These are phyloP conservation scores for Cryptococcus sp. DNA, from an alignment of 1,284 basidiomycete genomes.

Conservation along the genomic window DNA sequence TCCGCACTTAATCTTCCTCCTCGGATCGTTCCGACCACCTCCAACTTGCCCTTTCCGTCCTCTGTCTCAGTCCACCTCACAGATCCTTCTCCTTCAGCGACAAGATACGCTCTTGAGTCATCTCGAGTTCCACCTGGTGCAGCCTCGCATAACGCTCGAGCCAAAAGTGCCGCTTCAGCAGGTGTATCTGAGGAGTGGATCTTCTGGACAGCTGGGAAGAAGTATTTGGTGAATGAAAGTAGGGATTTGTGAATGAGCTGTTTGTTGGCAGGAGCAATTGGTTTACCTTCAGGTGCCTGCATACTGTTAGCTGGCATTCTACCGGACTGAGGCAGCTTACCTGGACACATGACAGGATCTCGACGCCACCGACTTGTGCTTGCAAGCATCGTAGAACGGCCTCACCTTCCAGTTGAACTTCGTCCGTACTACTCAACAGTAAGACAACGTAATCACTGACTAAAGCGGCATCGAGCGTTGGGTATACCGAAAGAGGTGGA, in stretches of 20 bases:
- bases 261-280: constrained; percentile 56
- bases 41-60: constrained; percentile 52
- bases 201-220: constrained; percentile 75
- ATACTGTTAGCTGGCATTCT: too few relatives aligned
- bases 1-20: constrained; percentile 76
- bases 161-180: constrained; percentile 65
- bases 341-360: constrained; percentile 58
- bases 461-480: constrained; percentile 78
- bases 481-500: constrained; percentile 65
- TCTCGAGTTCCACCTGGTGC: constrained; percentile 56
- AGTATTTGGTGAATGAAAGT: constrained; percentile 89
- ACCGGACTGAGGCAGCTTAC: constrained; percentile 27
- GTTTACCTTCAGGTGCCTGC: constrained; percentile 37
- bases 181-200: constrained; percentile 50
- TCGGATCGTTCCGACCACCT: constrained; percentile 77
- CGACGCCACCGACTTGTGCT: constrained; percentile 60
- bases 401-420: constrained; percentile 84
- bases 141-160: constrained; percentile 73
- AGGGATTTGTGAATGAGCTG: constrained; percentile 72
- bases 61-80: constrained; percentile 55
- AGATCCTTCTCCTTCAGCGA: constrained; percentile 59
- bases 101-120: constrained; percentile 74
- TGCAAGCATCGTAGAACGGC: constrained; percentile 81
- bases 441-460: constrained; percentile 89
- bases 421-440: constrained; percentile 70